Evolutionary conservation across 108 stramenopile species (phyloP).

Genomic region (Conticribra weissflogii): DNA sequence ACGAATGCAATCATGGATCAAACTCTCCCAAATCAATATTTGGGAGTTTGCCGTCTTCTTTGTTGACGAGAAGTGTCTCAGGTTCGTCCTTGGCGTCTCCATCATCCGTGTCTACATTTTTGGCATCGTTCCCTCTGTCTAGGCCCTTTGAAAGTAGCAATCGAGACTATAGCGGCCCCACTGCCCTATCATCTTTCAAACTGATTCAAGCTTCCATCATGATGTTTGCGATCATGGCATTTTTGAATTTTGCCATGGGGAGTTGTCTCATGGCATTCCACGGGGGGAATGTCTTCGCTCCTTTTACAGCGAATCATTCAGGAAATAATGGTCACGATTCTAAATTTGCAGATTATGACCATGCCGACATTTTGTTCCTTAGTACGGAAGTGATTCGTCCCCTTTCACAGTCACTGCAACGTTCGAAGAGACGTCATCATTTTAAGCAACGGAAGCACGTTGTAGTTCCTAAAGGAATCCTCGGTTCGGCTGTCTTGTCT

Average conservation of each 20-base stretch:
- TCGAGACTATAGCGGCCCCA: neutral
- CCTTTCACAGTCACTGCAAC: neutral
- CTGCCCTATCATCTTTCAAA: neutral
- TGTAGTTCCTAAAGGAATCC: neutral
- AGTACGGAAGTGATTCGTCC: slow-evolving; percentile 66
- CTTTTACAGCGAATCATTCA: neutral
- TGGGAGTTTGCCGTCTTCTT: neutral
- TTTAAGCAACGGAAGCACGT: neutral
- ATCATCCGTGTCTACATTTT: neutral
- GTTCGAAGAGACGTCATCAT: neutral
- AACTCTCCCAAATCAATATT: too few species aligned
- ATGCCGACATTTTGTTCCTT: too few species aligned
- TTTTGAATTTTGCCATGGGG: slow-evolving; percentile 4
- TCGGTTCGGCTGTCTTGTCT: slow-evolving; percentile 52
- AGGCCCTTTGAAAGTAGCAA: neutral
- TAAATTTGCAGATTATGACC: too few species aligned
- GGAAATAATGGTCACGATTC: slow-evolving; percentile 83
- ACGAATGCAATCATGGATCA: too few species aligned
- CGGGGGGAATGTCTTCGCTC: neutral
- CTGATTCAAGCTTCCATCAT: slow-evolving; percentile 13
- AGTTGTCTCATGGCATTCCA: slow-evolving; percentile 3
- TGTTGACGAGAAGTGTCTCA: neutral
- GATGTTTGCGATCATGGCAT: slow-evolving; percentile 11
- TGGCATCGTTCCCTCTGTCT: neutral
- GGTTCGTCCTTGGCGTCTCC: neutral